phyloP scores from a whole-genome alignment of 1,284 basidiomycete genomes.

The Afroboletus lepidellus region DNA sequence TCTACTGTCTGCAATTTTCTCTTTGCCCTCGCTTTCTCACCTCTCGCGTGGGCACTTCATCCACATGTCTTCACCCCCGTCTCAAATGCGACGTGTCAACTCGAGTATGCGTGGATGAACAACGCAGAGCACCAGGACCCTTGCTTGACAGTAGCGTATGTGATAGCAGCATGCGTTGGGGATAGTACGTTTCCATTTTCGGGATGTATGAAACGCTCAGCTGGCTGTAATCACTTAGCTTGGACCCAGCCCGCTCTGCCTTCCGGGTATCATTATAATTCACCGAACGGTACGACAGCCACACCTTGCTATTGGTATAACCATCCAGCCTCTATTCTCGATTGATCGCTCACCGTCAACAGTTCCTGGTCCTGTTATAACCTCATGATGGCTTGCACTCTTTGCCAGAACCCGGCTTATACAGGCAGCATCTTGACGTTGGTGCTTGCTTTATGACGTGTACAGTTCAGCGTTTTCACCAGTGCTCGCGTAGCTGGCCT shows the following conservation, averaged over 20 bases:
- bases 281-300: constrained; percentile 21
- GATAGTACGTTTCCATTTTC: constrained; percentile 18
- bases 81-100: constrained; percentile 18
- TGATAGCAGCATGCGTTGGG: constrained; percentile 26
- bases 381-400: constrained; percentile 31
- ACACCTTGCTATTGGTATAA: constrained; percentile 30
- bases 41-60: constrained; percentile 5
- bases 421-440: constrained; percentile 3
- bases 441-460: background rate
- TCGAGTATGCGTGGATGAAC: constrained; percentile 27
- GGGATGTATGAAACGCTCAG: background rate
- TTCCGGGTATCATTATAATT: constrained; percentile 12
- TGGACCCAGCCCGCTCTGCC: constrained; percentile 24
- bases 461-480: background rate
- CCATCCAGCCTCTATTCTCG: background rate
- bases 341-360: background rate
- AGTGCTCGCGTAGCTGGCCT: constrained; percentile 18
- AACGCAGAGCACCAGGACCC: constrained; percentile 13
- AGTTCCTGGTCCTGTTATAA: constrained; percentile 35
- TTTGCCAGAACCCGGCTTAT: constrained; percentile 20
- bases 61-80: constrained; percentile 6
- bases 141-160: constrained; percentile 29
- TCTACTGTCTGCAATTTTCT: constrained; percentile 1
- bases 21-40: background rate
- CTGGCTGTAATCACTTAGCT: constrained; percentile 6